These are phyloP conservation scores for Thalassiosira hispida DNA, from an alignment of 352 stramenopile species.

Conservation along the genomic window DNA sequence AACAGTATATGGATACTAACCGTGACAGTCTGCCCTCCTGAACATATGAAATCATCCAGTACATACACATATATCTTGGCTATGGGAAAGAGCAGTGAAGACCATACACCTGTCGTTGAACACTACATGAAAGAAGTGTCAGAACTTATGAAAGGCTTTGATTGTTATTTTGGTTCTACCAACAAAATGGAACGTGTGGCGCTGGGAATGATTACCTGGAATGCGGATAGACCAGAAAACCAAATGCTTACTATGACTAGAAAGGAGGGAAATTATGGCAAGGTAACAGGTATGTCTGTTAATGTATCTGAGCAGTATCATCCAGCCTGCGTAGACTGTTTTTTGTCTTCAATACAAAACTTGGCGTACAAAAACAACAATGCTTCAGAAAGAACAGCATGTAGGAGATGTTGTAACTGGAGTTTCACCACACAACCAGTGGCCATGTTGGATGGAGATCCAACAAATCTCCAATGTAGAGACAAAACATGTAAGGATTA, in stretches of 20 bases:
- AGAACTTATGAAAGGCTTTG: conserved; percentile 13
- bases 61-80: conserved; percentile 23
- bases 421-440: no score
- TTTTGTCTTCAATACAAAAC: background rate
- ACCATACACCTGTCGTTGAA: conserved; percentile 21
- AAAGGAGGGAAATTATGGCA: conserved; percentile 9
- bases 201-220: background rate
- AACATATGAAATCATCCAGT: background rate
- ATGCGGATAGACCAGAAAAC: background rate
- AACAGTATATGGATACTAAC: conserved; percentile 36
- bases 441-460: no score
- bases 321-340: background rate
- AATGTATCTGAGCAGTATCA: background rate
- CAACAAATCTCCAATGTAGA: no score
- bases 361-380: background rate
- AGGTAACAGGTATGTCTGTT: background rate
- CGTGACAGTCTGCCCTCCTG: conserved; percentile 15
- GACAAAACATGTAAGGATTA: no score
- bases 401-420: no score
- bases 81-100: conserved; percentile 18
- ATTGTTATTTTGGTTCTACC: background rate
- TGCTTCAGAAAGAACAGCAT: background rate
- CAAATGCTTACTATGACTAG: background rate
- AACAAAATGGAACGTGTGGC: conserved; percentile 3
- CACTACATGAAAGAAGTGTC: conserved; percentile 6